phyloP scores from a whole-genome alignment of 495 filamentous ascomycete genomes.

The Sabuloglossum arenarium region DNA sequence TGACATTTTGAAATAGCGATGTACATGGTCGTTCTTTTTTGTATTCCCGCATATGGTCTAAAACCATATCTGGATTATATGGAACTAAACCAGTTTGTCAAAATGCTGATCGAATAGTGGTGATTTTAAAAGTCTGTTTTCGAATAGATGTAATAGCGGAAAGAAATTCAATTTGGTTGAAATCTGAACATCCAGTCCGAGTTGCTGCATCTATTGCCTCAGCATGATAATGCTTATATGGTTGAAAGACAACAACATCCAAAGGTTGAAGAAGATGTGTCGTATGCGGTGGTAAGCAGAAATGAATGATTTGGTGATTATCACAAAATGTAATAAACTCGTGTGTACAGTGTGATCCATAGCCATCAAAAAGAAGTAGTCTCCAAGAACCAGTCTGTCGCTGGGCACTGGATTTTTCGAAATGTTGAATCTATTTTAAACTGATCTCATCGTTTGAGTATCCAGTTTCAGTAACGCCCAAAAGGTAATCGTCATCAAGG shows the following conservation, averaged over 20 bases:
- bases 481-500: background rate
- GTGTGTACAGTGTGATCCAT: background rate
- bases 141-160: background rate
- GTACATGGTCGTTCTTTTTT: background rate
- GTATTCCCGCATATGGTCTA: background rate
- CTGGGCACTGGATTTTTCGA: background rate
- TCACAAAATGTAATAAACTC: constrained; percentile 1
- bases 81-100: background rate
- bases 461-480: background rate
- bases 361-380: background rate
- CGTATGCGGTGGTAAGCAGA: background rate
- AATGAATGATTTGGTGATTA: background rate
- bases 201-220: background rate
- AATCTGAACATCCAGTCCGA: background rate
- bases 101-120: background rate
- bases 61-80: background rate
- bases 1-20: background rate
- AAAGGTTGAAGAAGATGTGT: background rate
- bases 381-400: background rate
- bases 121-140: background rate
- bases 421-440: constrained; percentile 1
- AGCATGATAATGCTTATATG: no score
- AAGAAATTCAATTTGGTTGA: background rate
- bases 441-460: background rate
- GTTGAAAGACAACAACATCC: constrained; percentile 3